phyloP scores from a whole-genome alignment of 345 rosid genomes.

The Citrus glauca region DNA sequence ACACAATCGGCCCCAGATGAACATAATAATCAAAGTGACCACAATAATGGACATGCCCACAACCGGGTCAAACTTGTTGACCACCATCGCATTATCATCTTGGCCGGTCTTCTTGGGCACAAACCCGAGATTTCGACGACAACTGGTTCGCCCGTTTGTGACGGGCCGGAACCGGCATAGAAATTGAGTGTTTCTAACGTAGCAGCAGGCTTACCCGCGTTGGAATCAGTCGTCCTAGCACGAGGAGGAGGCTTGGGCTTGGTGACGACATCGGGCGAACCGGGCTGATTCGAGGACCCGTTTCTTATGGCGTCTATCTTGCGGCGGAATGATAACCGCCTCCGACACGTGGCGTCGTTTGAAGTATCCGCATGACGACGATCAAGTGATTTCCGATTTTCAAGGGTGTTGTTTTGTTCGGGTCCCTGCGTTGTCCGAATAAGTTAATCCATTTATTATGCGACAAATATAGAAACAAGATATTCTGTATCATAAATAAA shows the following conservation, averaged over 20 bases:
- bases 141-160: background rate
- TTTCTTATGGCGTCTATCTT: conserved; percentile 21
- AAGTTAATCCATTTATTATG: too few relatives aligned
- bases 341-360: conserved; percentile 14
- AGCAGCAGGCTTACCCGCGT: background rate
- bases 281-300: conserved; percentile 22
- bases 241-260: conserved; percentile 3
- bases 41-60: conserved; percentile 53
- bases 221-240: background rate
- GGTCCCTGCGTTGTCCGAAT: conserved; percentile 28
- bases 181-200: conserved; percentile 5
- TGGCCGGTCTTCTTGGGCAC: background rate
- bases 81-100: background rate
- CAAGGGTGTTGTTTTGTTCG: conserved; percentile 18
- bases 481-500: too few relatives aligned
- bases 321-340: conserved; percentile 17
- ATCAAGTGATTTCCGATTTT: conserved; percentile 21
- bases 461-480: background rate
- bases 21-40: conserved; percentile 47
- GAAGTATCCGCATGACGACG: conserved; percentile 12
- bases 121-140: background rate
- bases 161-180: background rate
- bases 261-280: conserved; percentile 18
- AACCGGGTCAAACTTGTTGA: conserved; percentile 28
- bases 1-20: conserved; percentile 60